phyloP scores from a whole-genome alignment of 129 eudicot genomes.

The Chrysanthemum makinoi region DNA sequence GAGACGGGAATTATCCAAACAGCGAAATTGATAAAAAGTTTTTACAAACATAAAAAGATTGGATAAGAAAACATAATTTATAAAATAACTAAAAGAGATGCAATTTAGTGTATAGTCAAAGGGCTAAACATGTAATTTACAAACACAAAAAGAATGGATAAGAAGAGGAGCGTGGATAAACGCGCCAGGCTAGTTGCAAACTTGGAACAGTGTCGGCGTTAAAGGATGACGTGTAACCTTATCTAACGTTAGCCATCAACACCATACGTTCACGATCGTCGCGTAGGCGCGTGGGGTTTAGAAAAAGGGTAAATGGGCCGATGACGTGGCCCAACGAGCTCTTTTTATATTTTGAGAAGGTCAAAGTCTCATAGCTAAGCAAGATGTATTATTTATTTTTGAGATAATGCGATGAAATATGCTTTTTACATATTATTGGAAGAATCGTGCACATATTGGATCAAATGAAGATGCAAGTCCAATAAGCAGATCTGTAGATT shows the following conservation, averaged over 20 bases:
- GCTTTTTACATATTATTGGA: too few relatives aligned
- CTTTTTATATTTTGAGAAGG: too few relatives aligned
- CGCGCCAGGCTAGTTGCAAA: conserved; percentile 32
- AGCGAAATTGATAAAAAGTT: too few relatives aligned
- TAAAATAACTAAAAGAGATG: not conserved
- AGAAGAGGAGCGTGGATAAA: conserved; percentile 29
- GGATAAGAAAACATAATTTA: not conserved
- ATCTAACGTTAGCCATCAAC: conserved; percentile 25
- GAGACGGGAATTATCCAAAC: too few relatives aligned
- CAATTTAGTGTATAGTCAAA: not conserved
- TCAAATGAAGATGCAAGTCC: not conserved
- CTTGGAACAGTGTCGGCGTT: conserved; percentile 27
- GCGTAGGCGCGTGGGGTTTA: conserved; percentile 22
- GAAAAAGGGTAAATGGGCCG: not conserved
- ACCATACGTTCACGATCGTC: conserved; percentile 25
- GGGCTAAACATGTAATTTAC: conserved; percentile 11
- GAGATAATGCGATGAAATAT: too few relatives aligned
- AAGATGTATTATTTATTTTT: not conserved
- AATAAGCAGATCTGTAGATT: not conserved
- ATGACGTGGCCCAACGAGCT: conserved; percentile 18
- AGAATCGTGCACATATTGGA: not conserved
- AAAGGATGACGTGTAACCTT: conserved; percentile 35
- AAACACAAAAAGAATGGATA: conserved; percentile 14
- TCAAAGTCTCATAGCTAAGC: too few relatives aligned
- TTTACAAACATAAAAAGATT: not conserved